These are phyloP conservation scores for Dysphania ambrosioides DNA, from an alignment of 148 eudicot species.

Conservation along the genomic window DNA sequence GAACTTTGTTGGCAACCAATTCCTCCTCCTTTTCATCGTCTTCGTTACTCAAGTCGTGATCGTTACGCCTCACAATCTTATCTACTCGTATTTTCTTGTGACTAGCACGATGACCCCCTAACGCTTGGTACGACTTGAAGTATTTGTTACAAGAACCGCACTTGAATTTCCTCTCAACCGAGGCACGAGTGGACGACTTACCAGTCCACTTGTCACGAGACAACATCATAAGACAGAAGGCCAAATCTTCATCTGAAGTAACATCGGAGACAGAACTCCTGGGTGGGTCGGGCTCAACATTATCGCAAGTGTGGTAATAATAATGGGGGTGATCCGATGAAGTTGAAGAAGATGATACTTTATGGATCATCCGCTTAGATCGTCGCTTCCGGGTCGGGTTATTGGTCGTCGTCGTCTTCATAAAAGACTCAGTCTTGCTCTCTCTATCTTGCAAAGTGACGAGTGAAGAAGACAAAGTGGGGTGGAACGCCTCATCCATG, in stretches of 20 bases:
- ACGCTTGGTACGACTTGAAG: constrained; percentile 71
- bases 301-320: no score
- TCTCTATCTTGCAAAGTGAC: constrained; percentile 22
- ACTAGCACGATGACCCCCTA: constrained; percentile 80
- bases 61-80: no score
- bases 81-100: constrained; percentile 53
- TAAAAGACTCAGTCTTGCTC: constrained; percentile 58
- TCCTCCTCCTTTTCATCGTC: no score
- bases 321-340: neutral
- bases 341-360: constrained; percentile 6
- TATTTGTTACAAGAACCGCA: constrained; percentile 59
- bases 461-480: constrained; percentile 21
- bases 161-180: constrained; percentile 39
- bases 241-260: constrained; percentile 64
- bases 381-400: constrained; percentile 32
- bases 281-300: neutral
- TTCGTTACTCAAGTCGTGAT: no score
- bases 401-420: constrained; percentile 21
- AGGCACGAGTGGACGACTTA: no score
- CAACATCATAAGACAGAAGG: constrained; percentile 69
- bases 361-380: no score
- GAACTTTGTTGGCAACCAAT: constrained; percentile 45
- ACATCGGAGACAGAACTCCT: constrained; percentile 55
- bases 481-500: no score
- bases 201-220: constrained; percentile 62